Evolutionary conservation across 139 green algal species (phyloP).

Genomic region (Ettlia oleoabundans): DNA sequence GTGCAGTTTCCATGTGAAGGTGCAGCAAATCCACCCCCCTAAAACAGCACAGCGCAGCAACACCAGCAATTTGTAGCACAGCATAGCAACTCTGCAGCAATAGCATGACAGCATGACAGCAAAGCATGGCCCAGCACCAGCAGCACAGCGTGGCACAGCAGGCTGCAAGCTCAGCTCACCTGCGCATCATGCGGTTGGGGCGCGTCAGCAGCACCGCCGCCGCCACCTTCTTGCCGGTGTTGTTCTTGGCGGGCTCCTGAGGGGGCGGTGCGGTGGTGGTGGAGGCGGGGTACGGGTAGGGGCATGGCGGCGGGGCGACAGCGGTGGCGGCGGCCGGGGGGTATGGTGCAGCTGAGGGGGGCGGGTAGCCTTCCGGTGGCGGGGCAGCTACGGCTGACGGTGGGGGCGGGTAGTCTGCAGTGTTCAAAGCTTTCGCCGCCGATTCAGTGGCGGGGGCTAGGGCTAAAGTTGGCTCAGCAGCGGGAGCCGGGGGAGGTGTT

Average conservation of each 20-base stretch:
- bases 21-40: too few relatives aligned
- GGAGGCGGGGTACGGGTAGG: neutral
- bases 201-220: conserved; percentile 7
- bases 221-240: conserved; percentile 10
- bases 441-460: neutral
- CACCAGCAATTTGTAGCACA: too few relatives aligned
- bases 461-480: neutral
- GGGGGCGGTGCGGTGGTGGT: neutral
- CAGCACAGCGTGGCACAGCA: neutral
- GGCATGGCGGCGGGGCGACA: neutral
- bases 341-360: neutral
- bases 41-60: too few relatives aligned
- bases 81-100: too few relatives aligned
- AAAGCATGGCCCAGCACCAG: neutral
- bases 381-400: neutral
- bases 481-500: neutral
- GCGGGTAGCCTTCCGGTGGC: neutral
- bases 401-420: neutral
- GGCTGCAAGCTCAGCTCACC: neutral
- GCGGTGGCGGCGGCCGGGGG: neutral
- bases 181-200: neutral
- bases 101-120: too few relatives aligned
- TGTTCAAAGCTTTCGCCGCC: neutral
- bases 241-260: neutral
- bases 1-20: too few relatives aligned